Percentiles rank a stretch among this genome's conserved stretches.
These are phyloP conservation scores for Sutorius australiensis DNA, from an alignment of 768 basidiomycete species.

Conservation along the genomic window DNA sequence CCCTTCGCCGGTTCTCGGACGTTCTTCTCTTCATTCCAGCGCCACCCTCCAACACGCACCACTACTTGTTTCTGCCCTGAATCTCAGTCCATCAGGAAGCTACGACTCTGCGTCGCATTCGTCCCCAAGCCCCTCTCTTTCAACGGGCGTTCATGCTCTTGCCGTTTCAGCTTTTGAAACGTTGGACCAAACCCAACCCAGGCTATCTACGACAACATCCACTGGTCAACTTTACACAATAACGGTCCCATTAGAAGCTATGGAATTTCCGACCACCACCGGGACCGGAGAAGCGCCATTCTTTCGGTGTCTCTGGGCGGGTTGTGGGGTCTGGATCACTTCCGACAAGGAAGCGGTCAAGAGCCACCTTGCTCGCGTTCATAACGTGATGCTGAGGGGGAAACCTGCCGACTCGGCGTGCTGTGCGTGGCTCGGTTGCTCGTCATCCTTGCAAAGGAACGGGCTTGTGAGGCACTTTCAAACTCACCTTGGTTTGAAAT, in stretches of 20 bases:
- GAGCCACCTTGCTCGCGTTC: slow-evolving; percentile 10
- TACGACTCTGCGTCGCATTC: background rate
- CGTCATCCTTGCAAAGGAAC: background rate
- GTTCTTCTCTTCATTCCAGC: background rate
- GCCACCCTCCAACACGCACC: background rate
- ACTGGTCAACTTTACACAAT: background rate
- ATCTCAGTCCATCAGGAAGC: background rate
- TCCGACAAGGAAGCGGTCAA: slow-evolving; percentile 11
- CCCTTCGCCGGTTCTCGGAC: background rate
- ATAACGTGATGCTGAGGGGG: slow-evolving; percentile 5
- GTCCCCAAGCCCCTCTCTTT: background rate
- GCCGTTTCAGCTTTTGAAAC: background rate
- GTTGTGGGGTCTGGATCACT: slow-evolving; percentile 20
- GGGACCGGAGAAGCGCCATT: background rate
- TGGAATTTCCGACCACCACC: slow-evolving; percentile 6
- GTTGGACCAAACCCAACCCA: background rate
- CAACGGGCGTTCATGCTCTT: background rate
- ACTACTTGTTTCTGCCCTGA: background rate
- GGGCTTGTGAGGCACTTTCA: slow-evolving; percentile 18
- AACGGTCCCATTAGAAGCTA: slow-evolving; percentile 3
- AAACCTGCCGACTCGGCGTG: background rate
- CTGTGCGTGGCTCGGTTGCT: slow-evolving; percentile 18
- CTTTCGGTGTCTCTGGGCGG: slow-evolving; percentile 17
- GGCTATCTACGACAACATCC: background rate
- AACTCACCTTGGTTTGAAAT: slow-evolving; percentile 13